These are phyloP conservation scores for Kluyveromyces aestuarii DNA, from an alignment of 805 yeast species.

Conservation along the genomic window DNA sequence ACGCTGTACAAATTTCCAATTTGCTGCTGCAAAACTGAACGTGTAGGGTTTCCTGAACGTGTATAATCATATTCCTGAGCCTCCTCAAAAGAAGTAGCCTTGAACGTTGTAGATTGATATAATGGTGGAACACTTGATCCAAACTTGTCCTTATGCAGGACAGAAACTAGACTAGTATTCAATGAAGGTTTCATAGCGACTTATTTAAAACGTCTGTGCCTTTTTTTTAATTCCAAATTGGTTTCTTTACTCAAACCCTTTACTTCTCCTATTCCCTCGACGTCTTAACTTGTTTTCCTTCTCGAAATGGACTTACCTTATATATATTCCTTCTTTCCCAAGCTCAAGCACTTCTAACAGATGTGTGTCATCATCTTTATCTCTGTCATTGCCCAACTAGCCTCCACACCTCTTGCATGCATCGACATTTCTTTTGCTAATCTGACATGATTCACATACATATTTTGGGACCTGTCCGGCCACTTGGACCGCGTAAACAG, in stretches of 20 bases:
- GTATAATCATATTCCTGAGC: conserved; percentile 67
- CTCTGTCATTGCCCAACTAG: neutral
- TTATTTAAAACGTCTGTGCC: neutral
- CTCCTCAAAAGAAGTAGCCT: conserved; percentile 48
- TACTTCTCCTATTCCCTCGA: too few species aligned
- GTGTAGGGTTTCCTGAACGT: conserved; percentile 89
- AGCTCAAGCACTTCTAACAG: neutral
- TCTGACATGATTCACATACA: neutral
- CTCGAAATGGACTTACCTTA: neutral
- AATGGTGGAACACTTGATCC: conserved; percentile 80
- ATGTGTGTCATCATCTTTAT: neutral
- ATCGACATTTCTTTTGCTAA: neutral
- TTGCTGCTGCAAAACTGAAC: conserved; percentile 72
- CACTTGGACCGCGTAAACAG: neutral
- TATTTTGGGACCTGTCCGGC: neutral
- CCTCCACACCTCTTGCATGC: neutral
- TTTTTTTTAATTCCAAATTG: neutral
- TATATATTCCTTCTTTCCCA: too few species aligned
- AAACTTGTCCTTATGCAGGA: conserved; percentile 49
- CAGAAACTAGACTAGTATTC: conserved; percentile 8
- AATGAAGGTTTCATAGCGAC: conserved; percentile 4
- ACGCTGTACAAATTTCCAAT: conserved; percentile 54
- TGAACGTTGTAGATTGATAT: conserved; percentile 92
- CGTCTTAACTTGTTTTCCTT: too few species aligned
- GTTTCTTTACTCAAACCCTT: too few species aligned